Base-by-base conservation (phyloP, 306 rosid species). In the Vigna nakashimae region DNA sequence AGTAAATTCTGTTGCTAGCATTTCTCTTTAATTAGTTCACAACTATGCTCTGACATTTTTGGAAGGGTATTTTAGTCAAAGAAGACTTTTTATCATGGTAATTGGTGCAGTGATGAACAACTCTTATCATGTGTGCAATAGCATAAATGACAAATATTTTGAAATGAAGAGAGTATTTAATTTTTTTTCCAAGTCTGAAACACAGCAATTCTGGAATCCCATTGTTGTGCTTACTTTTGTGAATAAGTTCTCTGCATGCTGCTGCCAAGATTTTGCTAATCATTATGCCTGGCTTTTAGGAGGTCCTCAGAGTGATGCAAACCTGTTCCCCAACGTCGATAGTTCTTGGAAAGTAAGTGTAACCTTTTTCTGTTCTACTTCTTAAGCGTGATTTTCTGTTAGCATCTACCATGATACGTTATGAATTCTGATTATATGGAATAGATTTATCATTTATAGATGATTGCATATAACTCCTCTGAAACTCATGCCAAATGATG, bases 281-380 rank as follows among this genome's bases (percentile, higher is more conserved):
- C 3, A 16, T 53, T 72, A 17, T 73, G 71, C 34, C 53, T 82
- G 84, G 73, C 52, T 75, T 74, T 73, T 84, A 94, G 98, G 98
- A 78, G 91, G 91, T 38, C 10, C 86, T 78, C 97, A 88, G 78
- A 70, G 82, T 62, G 97, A 91, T 74, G 78, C 89, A 43, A 82
- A 75, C 74, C 51, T 95, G 80, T 95, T 95, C 77, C 99, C 98
- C 16, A 83, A 82, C 4, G 98, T 95, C 1, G 90, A 91, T 71
- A 95, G 99, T 80, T 69, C 97, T 77, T 95, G 99, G 99, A 89
- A 90, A 80, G 99, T 95, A 90, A 26, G 98, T 86, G 24, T 26
- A 62, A 69, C 80, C 48, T n/a, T 82, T 80, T 58, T 80, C 66
- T 60, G 40, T 48, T 62, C 51, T 67, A 22, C 38, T 69, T 75